These are phyloP conservation scores for Dothistroma septosporum DNA, from an alignment of 2,329 filamentous ascomycete species.

Conservation along the genomic window DNA sequence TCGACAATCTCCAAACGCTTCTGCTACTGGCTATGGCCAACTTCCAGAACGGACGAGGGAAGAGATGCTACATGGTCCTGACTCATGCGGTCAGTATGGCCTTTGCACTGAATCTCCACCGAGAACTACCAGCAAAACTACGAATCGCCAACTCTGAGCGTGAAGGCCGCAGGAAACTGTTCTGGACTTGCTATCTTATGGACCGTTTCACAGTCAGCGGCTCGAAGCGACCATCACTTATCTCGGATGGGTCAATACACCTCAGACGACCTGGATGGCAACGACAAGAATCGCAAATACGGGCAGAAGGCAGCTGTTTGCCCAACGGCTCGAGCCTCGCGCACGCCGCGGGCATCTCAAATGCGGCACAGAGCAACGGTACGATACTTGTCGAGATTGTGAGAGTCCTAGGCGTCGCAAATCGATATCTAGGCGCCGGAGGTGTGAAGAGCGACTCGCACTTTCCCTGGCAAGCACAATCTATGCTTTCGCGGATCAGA, in stretches of 20 bases:
- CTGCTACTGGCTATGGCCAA: slow-evolving; percentile 72
- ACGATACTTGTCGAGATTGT: slow-evolving; percentile 82
- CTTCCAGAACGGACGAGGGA: slow-evolving; percentile 72
- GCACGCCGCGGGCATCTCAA: slow-evolving; percentile 45
- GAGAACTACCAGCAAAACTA: slow-evolving; percentile 63
- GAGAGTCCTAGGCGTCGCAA: slow-evolving; percentile 76
- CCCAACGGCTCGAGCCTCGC: slow-evolving; percentile 70
- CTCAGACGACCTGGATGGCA: slow-evolving; percentile 73
- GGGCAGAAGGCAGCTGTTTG: slow-evolving; percentile 75
- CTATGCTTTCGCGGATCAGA: slow-evolving; percentile 78
- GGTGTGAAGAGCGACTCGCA: slow-evolving; percentile 86
- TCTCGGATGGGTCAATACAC: slow-evolving; percentile 71
- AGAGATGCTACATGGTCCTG: slow-evolving; percentile 82
- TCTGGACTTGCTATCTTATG: slow-evolving; percentile 85
- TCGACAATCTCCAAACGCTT: slow-evolving; percentile 72
- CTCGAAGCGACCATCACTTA: slow-evolving; percentile 75
- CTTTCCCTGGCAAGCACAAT: slow-evolving; percentile 85
- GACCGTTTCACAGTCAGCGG: slow-evolving; percentile 80
- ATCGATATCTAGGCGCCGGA: slow-evolving; percentile 76
- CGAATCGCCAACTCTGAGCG: slow-evolving; percentile 64
- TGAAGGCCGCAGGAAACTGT: slow-evolving; percentile 73
- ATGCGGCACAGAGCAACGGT: slow-evolving; percentile 66
- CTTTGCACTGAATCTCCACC: slow-evolving; percentile 73
- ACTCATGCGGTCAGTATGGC: slow-evolving; percentile 78
- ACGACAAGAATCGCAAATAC: slow-evolving; percentile 56